Evolutionary conservation across 2,329 filamentous ascomycete genomes (phyloP).

Genomic region (Fusarium papillatum): DNA sequence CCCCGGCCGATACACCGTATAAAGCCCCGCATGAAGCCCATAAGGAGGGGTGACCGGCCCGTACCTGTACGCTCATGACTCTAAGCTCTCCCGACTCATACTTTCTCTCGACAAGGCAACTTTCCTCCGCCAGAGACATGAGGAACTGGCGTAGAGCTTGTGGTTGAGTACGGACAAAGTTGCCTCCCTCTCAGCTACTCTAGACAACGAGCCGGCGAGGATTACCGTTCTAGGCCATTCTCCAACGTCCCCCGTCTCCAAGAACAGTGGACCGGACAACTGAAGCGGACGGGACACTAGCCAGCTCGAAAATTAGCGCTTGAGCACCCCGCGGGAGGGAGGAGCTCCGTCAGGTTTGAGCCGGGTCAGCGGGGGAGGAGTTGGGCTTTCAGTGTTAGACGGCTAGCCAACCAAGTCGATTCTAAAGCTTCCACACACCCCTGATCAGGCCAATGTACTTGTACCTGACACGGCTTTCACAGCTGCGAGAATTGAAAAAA

Average conservation of each 20-base stretch:
- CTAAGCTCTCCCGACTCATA: not conserved
- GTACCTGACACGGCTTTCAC: not conserved
- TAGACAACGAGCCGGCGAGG: slow-evolving; percentile 12
- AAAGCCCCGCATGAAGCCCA: slow-evolving; percentile 14
- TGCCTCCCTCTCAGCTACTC: not conserved
- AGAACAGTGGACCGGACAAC: slow-evolving; percentile 11
- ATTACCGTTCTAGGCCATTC: slow-evolving; percentile 22
- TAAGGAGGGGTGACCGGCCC: slow-evolving; percentile 4
- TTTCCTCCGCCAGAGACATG: not conserved
- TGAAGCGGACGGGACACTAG: slow-evolving; percentile 6
- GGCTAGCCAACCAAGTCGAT: slow-evolving; percentile 3
- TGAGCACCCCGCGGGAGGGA: slow-evolving; percentile 27
- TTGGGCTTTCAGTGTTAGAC: not conserved
- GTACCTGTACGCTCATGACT: slow-evolving; percentile 7
- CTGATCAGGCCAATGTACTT: not conserved
- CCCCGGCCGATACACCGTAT: slow-evolving; percentile 6
- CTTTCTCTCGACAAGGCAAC: not conserved
- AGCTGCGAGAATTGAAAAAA: slow-evolving; percentile 3
- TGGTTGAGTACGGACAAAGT: not conserved
- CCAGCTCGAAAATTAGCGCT: slow-evolving; percentile 17
- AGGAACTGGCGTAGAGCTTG: not conserved
- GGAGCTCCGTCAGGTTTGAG: slow-evolving; percentile 8
- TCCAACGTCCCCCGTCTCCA: slow-evolving; percentile 30
- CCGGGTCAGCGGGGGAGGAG: slow-evolving; percentile 26
- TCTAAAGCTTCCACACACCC: not conserved